Evolutionary conservation across 345 rosid species (phyloP), one percentile per base, ranked within the genome.

Genomic region (Carallia brachiata): DNA sequence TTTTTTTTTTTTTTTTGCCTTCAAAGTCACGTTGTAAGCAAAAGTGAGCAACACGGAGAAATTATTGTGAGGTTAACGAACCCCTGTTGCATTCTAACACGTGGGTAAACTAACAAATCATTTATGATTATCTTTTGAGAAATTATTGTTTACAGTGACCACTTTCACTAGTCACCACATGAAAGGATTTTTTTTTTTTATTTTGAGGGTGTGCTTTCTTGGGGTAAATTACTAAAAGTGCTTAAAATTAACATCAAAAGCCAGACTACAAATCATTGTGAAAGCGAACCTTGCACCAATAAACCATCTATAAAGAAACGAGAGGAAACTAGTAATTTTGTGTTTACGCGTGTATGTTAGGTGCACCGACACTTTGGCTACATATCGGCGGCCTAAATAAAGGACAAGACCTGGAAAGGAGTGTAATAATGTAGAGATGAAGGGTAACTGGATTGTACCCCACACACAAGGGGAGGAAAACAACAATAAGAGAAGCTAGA

Each of bases 311-410:
- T 12, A 12, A 2, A 44, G 15, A 44, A 44, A 44, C 16, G 1
- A 44, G 50, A 44, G 48, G 12, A 12, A 44, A 12, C 50, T 36
- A 36, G 31, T 7, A 5, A 63, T 1, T 37, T 27, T 36, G 1
- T 31, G 28, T 16, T 8, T 17, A 1, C 28, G 63, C 12, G 37
- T 6, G 19, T 65, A 61, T 13, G n/a, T 52, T 28, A 39, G 18
- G 37, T 52, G 62, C 77, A 73, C 77, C 77, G 77, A 73, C 77
- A 66, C 72, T 32, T 61, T 31, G 32, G 67, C 70, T 79, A 62
- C 70, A 77, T 79, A 23, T 23, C 71, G 85, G 79, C 85, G 84
- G 84, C 61, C 76, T 52, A 58, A 68, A 75, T 52, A 58, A 68
- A 75, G 57, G 82, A 85, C 84, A 61, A 61, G 54, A 12, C 36